phyloP scores from a whole-genome alignment of 2,329 filamentous ascomycete genomes.

The Cladosporium cucumerinum region DNA sequence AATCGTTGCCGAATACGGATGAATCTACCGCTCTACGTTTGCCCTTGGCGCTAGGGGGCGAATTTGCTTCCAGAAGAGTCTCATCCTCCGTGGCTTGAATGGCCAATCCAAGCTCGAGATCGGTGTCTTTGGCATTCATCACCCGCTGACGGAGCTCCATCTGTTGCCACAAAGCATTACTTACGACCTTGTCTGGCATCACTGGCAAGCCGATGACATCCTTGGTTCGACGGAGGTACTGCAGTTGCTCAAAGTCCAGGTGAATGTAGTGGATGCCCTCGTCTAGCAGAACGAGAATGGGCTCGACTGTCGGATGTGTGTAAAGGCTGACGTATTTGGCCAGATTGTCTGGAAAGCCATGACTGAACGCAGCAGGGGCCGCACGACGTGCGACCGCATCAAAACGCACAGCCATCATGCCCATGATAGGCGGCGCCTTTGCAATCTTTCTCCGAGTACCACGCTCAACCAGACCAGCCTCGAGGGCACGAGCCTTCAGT shows the following conservation, averaged over 20 bases:
- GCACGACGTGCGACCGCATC: constrained; percentile 50
- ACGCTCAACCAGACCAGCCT: constrained; percentile 46
- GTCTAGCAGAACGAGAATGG: constrained; percentile 54
- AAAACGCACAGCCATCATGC: constrained; percentile 52
- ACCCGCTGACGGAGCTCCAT: constrained; percentile 56
- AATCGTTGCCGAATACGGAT: constrained; percentile 15
- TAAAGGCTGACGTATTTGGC: constrained; percentile 51
- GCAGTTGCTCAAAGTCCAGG: constrained; percentile 57
- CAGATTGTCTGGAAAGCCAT: constrained; percentile 43
- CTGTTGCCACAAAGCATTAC: constrained; percentile 56
- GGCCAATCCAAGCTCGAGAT: constrained; percentile 53
- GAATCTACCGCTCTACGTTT: constrained; percentile 39
- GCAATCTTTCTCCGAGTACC: constrained; percentile 42
- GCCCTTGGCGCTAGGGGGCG: constrained; percentile 37
- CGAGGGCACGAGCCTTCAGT: constrained; percentile 46
- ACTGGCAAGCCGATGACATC: constrained; percentile 55
- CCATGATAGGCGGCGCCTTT: constrained; percentile 47
- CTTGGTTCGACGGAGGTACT: constrained; percentile 50
- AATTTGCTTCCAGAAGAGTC: constrained; percentile 15
- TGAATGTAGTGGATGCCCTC: constrained; percentile 60
- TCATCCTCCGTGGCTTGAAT: constrained; percentile 39
- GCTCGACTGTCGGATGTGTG: constrained; percentile 53
- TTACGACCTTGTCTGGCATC: constrained; percentile 54
- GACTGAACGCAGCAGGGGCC: constrained; percentile 15
- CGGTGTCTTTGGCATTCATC: constrained; percentile 49